phyloP scores from a whole-genome alignment of 1,284 basidiomycete genomes.

The Pseudozyma pruni region DNA sequence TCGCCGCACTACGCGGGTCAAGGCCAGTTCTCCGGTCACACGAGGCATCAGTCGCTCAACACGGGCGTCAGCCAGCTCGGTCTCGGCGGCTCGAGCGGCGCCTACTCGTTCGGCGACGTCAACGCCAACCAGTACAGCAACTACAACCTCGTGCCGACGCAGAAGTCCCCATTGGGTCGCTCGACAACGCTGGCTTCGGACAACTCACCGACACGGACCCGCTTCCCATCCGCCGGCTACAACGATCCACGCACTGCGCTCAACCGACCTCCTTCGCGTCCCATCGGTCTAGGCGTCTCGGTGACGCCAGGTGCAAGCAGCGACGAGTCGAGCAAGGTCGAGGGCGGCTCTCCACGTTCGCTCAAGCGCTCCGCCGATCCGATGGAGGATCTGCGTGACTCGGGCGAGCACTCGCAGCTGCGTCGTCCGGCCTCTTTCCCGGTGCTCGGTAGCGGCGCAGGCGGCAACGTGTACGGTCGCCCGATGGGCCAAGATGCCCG shows the following conservation, averaged over 20 bases:
- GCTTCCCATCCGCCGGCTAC: conserved; percentile 41
- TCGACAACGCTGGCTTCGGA: conserved; percentile 23
- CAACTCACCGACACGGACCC: conserved; percentile 36
- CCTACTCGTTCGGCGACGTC: conserved; percentile 35
- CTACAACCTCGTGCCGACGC: conserved; percentile 41
- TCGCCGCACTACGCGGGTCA: conserved; percentile 32
- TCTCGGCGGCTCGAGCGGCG: conserved; percentile 21
- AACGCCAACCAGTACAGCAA: conserved; percentile 39
- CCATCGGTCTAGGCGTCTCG: conserved; percentile 38
- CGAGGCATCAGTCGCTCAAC: conserved; percentile 42
- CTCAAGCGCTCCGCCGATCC: conserved; percentile 49
- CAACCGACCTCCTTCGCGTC: conserved; percentile 29
- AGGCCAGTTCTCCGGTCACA: conserved; percentile 27
- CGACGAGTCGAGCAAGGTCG: conserved; percentile 27
- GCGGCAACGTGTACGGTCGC: conserved; percentile 35
- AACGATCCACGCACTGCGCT: conserved; percentile 24
- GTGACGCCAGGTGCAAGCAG: conserved; percentile 25
- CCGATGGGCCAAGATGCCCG: conserved; percentile 32
- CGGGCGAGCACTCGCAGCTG: conserved; percentile 35
- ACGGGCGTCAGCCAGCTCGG: conserved; percentile 39
- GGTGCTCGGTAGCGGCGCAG: conserved; percentile 28
- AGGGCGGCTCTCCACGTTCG: conserved; percentile 39
- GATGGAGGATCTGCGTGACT: conserved; percentile 32
- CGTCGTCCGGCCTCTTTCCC: conserved; percentile 48
- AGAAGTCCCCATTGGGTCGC: conserved; percentile 33